phyloP scores from a whole-genome alignment of 345 rosid species.

The Euphorbia tirucalli region DNA sequence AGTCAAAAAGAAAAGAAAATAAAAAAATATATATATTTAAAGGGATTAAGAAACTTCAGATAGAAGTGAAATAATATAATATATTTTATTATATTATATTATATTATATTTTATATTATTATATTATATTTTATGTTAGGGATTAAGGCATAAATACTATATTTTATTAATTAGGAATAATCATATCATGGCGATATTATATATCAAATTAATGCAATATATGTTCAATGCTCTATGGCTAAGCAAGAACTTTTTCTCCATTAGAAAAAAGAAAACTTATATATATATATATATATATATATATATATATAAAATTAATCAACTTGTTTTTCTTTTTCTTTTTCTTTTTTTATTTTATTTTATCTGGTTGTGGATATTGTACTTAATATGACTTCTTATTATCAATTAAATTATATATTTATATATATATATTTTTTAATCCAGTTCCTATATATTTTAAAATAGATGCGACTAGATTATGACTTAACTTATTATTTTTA shows the following conservation, averaged over 20 bases:
- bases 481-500: too few species aligned
- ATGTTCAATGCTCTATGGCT: background rate
- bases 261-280: background rate
- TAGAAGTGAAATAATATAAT: too few species aligned
- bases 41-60: background rate
- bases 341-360: too few species aligned
- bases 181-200: background rate
- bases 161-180: background rate
- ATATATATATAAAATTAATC: background rate
- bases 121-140: too few species aligned
- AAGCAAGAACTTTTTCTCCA: slow-evolving; percentile 7
- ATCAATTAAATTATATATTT: background rate
- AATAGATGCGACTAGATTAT: slow-evolving; percentile 4
- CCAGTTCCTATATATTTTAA: background rate
- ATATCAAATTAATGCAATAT: background rate
- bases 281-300: background rate
- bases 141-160: background rate
- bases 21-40: background rate
- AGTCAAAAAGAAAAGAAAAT: background rate
- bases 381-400: background rate
- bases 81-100: too few species aligned
- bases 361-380: background rate
- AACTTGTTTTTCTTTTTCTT: background rate
- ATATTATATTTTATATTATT: too few species aligned
- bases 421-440: too few species aligned